These are phyloP conservation scores for Coemansia sp. DNA, from an alignment of 192 early-diverging fungal genomes.

Conservation along the genomic window DNA sequence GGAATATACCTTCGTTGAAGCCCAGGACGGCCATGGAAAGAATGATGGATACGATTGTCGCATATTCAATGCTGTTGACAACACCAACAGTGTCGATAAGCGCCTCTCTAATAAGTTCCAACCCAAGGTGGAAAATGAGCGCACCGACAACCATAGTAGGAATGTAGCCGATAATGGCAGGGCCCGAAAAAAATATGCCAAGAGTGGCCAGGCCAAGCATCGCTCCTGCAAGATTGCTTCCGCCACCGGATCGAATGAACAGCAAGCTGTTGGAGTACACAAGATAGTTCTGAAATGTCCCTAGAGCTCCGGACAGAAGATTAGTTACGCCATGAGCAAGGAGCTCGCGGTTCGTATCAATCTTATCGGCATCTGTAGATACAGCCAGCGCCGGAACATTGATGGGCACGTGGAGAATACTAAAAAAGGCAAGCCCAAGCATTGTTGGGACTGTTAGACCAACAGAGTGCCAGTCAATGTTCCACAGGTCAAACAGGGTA, in stretches of 20 bases:
- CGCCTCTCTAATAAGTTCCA: constrained; percentile 91
- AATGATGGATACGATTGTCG: constrained; percentile 85
- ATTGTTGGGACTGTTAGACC: constrained; percentile 81
- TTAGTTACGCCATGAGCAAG: constrained; percentile 93
- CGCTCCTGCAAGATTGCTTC: constrained; percentile 79
- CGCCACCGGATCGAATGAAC: constrained; percentile 91
- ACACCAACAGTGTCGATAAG: constrained; percentile 83
- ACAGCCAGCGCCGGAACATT: constrained; percentile 94
- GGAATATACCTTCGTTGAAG: constrained; percentile 96
- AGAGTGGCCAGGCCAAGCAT: constrained; percentile 78
- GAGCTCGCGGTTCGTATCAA: constrained; percentile 92
- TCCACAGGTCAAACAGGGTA: constrained; percentile 62
- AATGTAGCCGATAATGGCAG: constrained; percentile 85
- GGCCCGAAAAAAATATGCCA: constrained; percentile 78
- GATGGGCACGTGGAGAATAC: constrained; percentile 95
- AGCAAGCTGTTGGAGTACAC: constrained; percentile 92
- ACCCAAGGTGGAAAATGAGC: constrained; percentile 93
- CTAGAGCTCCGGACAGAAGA: constrained; percentile 73
- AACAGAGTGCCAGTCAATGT: constrained; percentile 69
- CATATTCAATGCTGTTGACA: constrained; percentile 86
- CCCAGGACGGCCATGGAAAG: constrained; percentile 85
- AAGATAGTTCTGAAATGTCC: constrained; percentile 84
- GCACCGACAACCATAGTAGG: constrained; percentile 94
- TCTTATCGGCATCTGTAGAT: constrained; percentile 80
- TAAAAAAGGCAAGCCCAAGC: constrained; percentile 92